phyloP scores from a whole-genome alignment of 495 filamentous ascomycete genomes.

The Chaetomium cochliodes region DNA sequence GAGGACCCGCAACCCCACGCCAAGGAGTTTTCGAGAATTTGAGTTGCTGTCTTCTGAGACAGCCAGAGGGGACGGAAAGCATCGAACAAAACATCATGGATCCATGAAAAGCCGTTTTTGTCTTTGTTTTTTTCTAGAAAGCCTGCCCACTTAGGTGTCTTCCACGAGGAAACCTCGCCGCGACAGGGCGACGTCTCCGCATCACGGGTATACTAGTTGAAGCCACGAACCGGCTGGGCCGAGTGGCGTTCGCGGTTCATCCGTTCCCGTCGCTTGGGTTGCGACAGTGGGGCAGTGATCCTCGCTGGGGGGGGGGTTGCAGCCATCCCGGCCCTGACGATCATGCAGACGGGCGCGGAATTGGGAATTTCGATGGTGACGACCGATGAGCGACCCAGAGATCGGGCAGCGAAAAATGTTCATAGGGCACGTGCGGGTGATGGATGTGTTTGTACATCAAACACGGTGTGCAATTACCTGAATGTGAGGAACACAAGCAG shows the following conservation, averaged over 20 bases:
- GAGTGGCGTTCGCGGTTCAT: constrained; percentile 1
- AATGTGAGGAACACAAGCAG: not conserved
- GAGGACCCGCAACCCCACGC: constrained; percentile 12
- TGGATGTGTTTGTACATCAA: not conserved
- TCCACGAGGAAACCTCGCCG: not conserved
- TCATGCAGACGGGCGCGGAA: constrained; percentile 16
- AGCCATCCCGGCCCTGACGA: constrained; percentile 21
- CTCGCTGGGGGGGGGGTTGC: constrained; percentile 10
- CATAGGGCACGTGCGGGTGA: too few species aligned
- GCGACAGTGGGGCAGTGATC: constrained; percentile 16
- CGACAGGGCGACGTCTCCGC: not conserved
- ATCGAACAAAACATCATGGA: not conserved
- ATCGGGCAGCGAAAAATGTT: constrained; percentile 4
- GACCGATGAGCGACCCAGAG: not conserved
- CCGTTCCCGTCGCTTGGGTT: constrained; percentile 1
- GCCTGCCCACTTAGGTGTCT: not conserved
- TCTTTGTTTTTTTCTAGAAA: too few species aligned
- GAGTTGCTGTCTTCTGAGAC: not conserved
- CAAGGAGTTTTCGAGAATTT: constrained; percentile 11
- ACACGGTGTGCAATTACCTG: not conserved
- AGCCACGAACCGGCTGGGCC: not conserved
- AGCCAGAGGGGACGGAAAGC: not conserved
- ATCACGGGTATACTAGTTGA: not conserved
- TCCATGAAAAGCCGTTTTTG: not conserved
- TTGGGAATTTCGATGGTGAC: constrained; percentile 16